Evolutionary conservation across 495 filamentous ascomycete genomes (phyloP), one percentile per base, ranked within the genome.

Genomic region (Annulohypoxylon bovei): DNA sequence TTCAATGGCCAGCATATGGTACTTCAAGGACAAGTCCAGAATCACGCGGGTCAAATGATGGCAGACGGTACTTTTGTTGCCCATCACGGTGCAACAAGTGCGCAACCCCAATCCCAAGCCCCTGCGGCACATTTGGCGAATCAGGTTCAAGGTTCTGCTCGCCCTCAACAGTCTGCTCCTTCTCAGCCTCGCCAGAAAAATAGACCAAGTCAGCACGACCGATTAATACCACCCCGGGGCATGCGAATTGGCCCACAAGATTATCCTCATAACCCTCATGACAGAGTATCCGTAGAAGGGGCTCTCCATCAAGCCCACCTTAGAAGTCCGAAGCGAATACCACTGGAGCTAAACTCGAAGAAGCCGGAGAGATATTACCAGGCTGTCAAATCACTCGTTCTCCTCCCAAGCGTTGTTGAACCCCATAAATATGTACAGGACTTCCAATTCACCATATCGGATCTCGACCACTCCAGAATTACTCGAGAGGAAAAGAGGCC

Each of bases 301-400:
- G 81, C 84, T 3, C 80, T 91, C 33, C 89, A 91, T 62, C 87
- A 88, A 74, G 83, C 81, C 37, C 78, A 87, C 68, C 77, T 87
- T 42, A 82, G 84, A 30, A 89, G 87, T 61, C 88, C 88, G 0
- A 73, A 81, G 12, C 82, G 85, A 40, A 77, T 79, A 33, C 59
- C 82, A 4, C 33, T 77, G 42, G 60, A 71, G 7, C 20, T 9
- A 1, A 33, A 23, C 3, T 27, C 73, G 6, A 56, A 35, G 14
- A 74, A 65, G 14, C 70, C 68, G 73, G 78, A 80, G 49, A 79
- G 79, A 20, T 70, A 80, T 56, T 88, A 85, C 37, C 82, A 86
- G 28, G 85, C 84, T 20, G 44, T 88, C 8, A 77, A 78, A 39
- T 72, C 68, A 0, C 83, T 88, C 52, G 67, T 76, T 2, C 64